Conservation (phyloP, 2,329 filamentous ascomycete species). For the Magnaporthiopsis incrustans region DNA sequence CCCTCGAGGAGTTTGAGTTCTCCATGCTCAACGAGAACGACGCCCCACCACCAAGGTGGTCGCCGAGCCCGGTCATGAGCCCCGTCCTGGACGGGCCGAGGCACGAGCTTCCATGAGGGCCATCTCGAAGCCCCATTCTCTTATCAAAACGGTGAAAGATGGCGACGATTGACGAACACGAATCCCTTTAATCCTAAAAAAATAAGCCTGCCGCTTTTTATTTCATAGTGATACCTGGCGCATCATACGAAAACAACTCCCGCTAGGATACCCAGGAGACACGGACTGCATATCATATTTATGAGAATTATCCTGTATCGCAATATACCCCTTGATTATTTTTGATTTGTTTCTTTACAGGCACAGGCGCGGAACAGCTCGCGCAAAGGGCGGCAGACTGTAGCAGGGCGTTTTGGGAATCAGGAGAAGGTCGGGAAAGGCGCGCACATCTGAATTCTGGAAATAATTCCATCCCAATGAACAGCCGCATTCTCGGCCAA, state of each 20-base stretch:
- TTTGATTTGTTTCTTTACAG: neutral
- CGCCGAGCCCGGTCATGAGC: slow-evolving; percentile 1
- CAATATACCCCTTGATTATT: neutral
- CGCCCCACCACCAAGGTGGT: neutral
- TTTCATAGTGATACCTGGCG: neutral
- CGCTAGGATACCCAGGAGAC: neutral
- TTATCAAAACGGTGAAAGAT: neutral
- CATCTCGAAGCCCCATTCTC: neutral
- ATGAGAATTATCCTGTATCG: neutral
- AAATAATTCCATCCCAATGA: neutral
- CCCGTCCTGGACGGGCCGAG: neutral
- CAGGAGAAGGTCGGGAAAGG: neutral
- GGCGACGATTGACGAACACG: neutral
- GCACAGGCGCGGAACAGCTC: neutral
- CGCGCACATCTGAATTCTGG: neutral
- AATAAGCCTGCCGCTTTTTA: neutral
- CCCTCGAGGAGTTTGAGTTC: slow-evolving; percentile 26
- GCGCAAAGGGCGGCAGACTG: neutral
- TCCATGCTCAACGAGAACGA: neutral
- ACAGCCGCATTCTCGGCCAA: neutral
- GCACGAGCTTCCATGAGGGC: neutral
- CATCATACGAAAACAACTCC: neutral
- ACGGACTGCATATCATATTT: neutral
- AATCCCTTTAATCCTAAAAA: neutral
- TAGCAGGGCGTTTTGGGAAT: neutral